Evolutionary conservation across 1,139 yeast genomes (phyloP).

Genomic region (Taphrina wiesneri): DNA sequence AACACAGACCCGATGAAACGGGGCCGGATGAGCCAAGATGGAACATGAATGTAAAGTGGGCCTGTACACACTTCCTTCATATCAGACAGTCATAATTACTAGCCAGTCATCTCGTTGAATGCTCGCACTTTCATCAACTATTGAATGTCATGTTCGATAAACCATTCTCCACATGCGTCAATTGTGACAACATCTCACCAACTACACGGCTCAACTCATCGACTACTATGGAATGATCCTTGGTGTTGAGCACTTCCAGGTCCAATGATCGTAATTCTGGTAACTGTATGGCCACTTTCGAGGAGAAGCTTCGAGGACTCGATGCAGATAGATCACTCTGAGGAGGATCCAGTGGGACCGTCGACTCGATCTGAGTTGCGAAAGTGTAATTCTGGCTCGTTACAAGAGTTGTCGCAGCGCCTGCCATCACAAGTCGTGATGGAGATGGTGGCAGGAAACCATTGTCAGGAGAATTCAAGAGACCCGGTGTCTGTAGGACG

Average conservation of each 20-base stretch:
- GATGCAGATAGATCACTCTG: background rate
- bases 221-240: slow-evolving; percentile 16
- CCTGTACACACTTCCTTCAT: too few species aligned
- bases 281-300: background rate
- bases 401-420: background rate
- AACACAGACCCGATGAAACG: too few species aligned
- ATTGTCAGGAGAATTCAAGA: background rate
- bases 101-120: too few species aligned
- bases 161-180: slow-evolving; percentile 19
- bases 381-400: background rate
- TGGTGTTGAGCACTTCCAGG: slow-evolving; percentile 16
- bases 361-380: background rate
- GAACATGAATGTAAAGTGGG: too few species aligned
- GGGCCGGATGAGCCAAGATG: too few species aligned
- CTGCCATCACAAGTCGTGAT: background rate
- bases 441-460: slow-evolving; percentile 20
- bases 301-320: background rate
- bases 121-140: background rate
- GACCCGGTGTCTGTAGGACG: background rate
- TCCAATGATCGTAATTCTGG: slow-evolving; percentile 11
- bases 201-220: slow-evolving; percentile 21
- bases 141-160: slow-evolving; percentile 14
- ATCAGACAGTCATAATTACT: too few species aligned
- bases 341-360: background rate
- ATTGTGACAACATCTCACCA: slow-evolving; percentile 14